phyloP scores from a whole-genome alignment of 805 yeast species.

The Starmerella ratchasimensis region DNA sequence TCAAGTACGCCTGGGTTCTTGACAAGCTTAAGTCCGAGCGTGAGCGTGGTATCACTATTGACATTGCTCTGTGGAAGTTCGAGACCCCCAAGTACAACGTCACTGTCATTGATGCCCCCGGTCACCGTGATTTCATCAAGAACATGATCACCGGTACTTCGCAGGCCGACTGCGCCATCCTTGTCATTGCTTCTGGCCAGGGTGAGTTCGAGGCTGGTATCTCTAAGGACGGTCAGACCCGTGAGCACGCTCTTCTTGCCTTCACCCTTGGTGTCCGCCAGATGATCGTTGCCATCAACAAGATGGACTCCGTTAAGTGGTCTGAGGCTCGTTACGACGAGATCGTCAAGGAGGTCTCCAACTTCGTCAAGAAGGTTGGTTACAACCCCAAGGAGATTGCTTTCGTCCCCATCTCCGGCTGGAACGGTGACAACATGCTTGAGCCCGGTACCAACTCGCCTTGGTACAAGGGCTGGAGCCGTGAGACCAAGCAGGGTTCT shows the following conservation, averaged over 20 bases:
- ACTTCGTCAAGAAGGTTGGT: constrained; percentile 98
- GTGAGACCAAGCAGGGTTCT: constrained; percentile 61
- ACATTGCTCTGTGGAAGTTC: constrained; percentile 85
- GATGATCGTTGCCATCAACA: constrained; percentile 81
- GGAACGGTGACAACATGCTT: constrained; percentile 90
- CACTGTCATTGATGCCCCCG: constrained; percentile 90
- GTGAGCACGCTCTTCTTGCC: constrained; percentile 87
- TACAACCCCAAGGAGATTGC: constrained; percentile 98
- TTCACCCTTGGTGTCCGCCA: constrained; percentile 80
- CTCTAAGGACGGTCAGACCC: constrained; percentile 89
- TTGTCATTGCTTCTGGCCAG: constrained; percentile 81
- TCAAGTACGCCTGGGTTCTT: constrained; percentile 96
- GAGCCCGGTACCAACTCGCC: constrained; percentile 70
- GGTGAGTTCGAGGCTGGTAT: constrained; percentile 96
- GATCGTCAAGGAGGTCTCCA: constrained; percentile 99
- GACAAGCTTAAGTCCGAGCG: constrained; percentile 94
- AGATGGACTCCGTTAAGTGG: constrained; percentile 92
- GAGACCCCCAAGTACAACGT: constrained; percentile 82
- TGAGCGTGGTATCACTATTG: constrained; percentile 94
- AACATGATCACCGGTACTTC: constrained; percentile 93
- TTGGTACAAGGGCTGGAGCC: constrained; percentile 80
- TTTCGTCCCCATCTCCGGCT: constrained; percentile 84
- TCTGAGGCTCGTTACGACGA: constrained; percentile 72
- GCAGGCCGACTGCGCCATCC: constrained; percentile 85
- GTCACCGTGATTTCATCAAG: constrained; percentile 93